Evolutionary conservation across 179 eudicot species (phyloP).

Genomic region (Amaranthus tricolor): DNA sequence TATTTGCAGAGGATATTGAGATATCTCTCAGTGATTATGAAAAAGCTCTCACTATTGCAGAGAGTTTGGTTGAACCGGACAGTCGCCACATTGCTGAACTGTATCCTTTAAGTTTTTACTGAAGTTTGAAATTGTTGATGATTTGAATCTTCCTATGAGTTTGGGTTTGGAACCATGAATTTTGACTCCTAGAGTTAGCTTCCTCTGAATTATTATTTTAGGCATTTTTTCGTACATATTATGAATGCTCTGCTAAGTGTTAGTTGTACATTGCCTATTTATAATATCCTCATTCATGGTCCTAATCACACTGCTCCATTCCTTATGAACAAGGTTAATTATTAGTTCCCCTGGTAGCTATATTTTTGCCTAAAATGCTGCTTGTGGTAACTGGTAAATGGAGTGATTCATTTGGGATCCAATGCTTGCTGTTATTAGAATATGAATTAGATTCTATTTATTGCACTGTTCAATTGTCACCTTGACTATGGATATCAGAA

Average conservation of each 20-base stretch:
- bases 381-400: background rate
- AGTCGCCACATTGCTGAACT: slow-evolving; percentile 77
- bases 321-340: background rate
- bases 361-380: background rate
- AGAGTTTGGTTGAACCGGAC: slow-evolving; percentile 76
- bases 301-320: background rate
- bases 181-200: background rate
- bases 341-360: no score
- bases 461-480: slow-evolving; percentile 21
- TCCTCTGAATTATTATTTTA: background rate
- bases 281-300: no score
- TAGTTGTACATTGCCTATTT: no score
- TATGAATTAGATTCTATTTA: background rate
- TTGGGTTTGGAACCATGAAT: background rate
- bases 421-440: background rate
- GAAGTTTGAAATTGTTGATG: background rate
- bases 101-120: slow-evolving; percentile 55
- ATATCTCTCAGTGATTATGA: slow-evolving; percentile 81
- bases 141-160: background rate
- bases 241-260: background rate
- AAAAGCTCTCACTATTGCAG: slow-evolving; percentile 71
- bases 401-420: background rate
- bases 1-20: slow-evolving; percentile 79
- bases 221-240: no score
- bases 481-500: slow-evolving; percentile 56